Conservation (phyloP, 2,329 filamentous ascomycete genomes). For the Colletotrichum liriopes region DNA sequence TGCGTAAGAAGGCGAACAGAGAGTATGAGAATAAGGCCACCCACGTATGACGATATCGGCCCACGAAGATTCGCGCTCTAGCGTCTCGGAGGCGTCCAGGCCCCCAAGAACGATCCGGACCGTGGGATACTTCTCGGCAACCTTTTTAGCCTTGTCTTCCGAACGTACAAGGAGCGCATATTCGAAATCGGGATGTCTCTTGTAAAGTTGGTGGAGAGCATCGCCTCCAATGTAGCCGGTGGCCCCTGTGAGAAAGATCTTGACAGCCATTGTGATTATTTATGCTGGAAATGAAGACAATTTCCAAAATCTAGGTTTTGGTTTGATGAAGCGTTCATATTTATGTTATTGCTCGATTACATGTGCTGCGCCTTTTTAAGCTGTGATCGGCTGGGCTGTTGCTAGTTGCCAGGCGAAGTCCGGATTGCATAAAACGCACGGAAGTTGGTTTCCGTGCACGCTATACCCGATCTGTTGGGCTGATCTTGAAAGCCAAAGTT, state of each 20-base stretch:
- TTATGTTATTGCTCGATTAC: background rate
- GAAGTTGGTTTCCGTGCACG: too few relatives aligned
- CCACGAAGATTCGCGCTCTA: conserved; percentile 50
- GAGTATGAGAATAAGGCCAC: background rate
- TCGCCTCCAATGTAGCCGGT: conserved; percentile 47
- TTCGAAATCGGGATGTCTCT: conserved; percentile 41
- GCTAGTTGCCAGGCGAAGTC: too few relatives aligned
- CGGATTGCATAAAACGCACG: too few relatives aligned
- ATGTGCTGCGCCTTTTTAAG: background rate
- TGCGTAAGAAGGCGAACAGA: background rate
- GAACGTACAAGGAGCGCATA: conserved; percentile 43
- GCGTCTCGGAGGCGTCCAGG: conserved; percentile 51
- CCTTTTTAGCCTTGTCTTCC: conserved; percentile 40
- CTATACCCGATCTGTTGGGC: too few relatives aligned
- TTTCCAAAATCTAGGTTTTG: background rate
- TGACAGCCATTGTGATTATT: conserved; percentile 7
- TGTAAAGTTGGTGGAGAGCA: conserved; percentile 36
- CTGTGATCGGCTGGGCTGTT: too few relatives aligned
- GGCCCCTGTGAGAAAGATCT: conserved; percentile 42
- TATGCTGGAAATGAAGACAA: background rate
- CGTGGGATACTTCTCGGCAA: conserved; percentile 45
- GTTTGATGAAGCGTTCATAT: background rate
- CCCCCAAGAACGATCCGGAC: conserved; percentile 51
- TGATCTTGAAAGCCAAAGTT: too few relatives aligned
- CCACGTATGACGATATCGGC: conserved; percentile 56